These are phyloP conservation scores for Colletotrichum acutatum DNA, from an alignment of 2,329 filamentous ascomycete species.

Conservation along the genomic window DNA sequence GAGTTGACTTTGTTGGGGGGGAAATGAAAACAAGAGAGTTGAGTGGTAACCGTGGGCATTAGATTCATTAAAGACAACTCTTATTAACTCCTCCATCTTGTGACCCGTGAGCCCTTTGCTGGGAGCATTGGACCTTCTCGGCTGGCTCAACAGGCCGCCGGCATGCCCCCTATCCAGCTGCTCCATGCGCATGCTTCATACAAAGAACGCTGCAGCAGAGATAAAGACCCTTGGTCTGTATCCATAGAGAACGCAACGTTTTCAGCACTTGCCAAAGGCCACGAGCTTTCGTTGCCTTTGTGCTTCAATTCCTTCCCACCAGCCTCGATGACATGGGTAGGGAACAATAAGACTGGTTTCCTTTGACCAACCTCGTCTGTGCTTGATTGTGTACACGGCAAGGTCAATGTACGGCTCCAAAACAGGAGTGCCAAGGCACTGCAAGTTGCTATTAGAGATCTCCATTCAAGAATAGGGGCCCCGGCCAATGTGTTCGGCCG, in stretches of 20 bases:
- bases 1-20: background rate
- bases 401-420: background rate
- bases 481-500: too few species aligned
- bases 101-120: background rate
- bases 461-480: too few species aligned
- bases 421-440: background rate
- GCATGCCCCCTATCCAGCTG: background rate
- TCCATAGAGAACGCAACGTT: background rate
- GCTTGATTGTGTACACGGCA: background rate
- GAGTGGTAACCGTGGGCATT: background rate
- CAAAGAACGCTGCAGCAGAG: constrained; percentile 3
- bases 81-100: background rate
- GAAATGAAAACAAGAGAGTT: background rate
- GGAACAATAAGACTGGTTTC: background rate
- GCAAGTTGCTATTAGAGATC: background rate
- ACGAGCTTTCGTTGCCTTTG: constrained; percentile 8
- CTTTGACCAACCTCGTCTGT: background rate
- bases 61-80: background rate
- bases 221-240: too few species aligned
- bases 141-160: background rate
- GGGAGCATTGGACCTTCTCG: background rate
- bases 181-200: background rate
- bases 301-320: background rate
- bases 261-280: background rate
- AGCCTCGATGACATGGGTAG: background rate